These are phyloP conservation scores for Pittosporum tobira DNA, from an alignment of 129 eudicot genomes.

Conservation along the genomic window DNA sequence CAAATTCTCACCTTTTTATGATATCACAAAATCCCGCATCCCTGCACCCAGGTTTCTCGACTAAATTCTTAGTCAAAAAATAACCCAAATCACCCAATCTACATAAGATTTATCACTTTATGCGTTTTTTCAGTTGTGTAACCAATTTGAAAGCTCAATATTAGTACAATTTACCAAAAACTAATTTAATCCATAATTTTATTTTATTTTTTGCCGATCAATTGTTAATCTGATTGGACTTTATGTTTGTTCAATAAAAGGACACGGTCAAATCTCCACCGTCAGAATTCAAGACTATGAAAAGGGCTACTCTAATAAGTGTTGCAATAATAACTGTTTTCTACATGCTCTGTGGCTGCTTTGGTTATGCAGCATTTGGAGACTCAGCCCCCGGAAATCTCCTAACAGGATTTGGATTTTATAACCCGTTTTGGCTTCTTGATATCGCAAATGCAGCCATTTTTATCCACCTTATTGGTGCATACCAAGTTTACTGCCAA, in stretches of 20 bases:
- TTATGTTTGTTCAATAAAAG: constrained; percentile 19
- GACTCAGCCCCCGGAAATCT: constrained; percentile 90
- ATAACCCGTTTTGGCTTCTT: constrained; percentile 91
- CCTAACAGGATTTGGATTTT: constrained; percentile 97
- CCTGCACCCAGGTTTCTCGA: too few relatives aligned
- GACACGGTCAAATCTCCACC: constrained; percentile 95
- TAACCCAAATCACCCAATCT: too few relatives aligned
- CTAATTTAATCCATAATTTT: too few relatives aligned
- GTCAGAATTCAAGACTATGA: constrained; percentile 89
- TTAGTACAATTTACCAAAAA: too few relatives aligned
- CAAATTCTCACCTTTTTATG: too few relatives aligned
- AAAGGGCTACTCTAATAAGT: constrained; percentile 70
- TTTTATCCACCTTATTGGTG: constrained; percentile 84
- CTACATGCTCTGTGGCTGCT: constrained; percentile 97
- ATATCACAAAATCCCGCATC: too few relatives aligned
- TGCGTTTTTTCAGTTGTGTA: too few relatives aligned
- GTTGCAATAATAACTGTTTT: constrained; percentile 70
- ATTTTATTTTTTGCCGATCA: too few relatives aligned
- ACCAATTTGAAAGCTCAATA: too few relatives aligned
- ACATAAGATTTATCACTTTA: too few relatives aligned
- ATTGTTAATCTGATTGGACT: not conserved
- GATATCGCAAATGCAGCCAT: constrained; percentile 95
- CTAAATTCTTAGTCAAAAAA: not conserved
- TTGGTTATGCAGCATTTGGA: constrained; percentile 96
- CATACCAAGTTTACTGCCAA: constrained; percentile 95